Conservation (phyloP, 2,329 filamentous ascomycete species). For the Pestalotiopsis sp. region DNA sequence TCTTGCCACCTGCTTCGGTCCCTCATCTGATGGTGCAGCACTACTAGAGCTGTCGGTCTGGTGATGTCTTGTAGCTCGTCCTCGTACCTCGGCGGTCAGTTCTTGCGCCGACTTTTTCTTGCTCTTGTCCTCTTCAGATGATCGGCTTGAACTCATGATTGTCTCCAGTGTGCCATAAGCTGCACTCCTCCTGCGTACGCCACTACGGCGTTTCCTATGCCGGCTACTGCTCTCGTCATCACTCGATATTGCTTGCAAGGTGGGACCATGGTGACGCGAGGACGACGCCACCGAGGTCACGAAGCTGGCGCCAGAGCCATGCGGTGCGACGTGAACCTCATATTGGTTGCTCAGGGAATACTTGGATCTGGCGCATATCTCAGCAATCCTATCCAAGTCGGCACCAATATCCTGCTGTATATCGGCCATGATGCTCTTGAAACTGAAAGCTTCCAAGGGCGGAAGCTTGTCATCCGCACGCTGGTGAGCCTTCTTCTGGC, state of each 20-base stretch:
- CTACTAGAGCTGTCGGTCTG: constrained; percentile 29
- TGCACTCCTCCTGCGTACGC: constrained; percentile 48
- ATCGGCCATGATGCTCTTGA: constrained; percentile 65
- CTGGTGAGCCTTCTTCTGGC: constrained; percentile 39
- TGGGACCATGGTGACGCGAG: constrained; percentile 46
- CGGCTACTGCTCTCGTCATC: constrained; percentile 53
- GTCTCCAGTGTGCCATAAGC: constrained; percentile 68
- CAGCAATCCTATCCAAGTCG: constrained; percentile 66
- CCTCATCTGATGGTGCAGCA: constrained; percentile 22
- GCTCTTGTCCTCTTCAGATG: constrained; percentile 64
- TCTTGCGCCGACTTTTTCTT: constrained; percentile 63
- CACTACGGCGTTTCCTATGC: constrained; percentile 44
- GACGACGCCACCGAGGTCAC: constrained; percentile 31
- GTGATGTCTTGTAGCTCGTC: constrained; percentile 44
- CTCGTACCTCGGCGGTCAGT: constrained; percentile 57
- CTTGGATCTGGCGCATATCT: constrained; percentile 67
- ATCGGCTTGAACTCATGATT: constrained; percentile 68
- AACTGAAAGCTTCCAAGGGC: constrained; percentile 65
- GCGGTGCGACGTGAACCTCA: constrained; percentile 66
- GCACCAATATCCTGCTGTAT: constrained; percentile 57
- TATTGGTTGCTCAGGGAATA: constrained; percentile 71
- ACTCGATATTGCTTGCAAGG: constrained; percentile 58
- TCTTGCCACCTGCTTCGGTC: constrained; percentile 26
- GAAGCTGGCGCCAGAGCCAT: constrained; percentile 59
- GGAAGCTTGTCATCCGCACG: constrained; percentile 49